Conservation (phyloP, 345 rosid genomes). For the Orychophragmus violaceus region DNA sequence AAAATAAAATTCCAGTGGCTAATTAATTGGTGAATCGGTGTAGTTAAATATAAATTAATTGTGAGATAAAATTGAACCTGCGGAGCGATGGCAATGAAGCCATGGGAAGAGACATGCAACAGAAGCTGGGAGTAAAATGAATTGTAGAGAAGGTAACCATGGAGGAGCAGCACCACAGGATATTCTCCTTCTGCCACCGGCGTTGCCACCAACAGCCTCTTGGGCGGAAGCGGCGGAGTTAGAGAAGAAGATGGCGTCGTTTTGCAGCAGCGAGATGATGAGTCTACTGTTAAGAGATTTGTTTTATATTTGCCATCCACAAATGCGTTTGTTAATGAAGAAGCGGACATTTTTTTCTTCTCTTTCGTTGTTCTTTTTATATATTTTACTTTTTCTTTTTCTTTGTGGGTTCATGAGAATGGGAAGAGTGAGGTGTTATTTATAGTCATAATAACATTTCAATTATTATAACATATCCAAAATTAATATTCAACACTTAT, state of each 20-base stretch:
- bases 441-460: too few species aligned
- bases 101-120: slow-evolving; percentile 82
- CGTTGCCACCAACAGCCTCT: slow-evolving; percentile 58
- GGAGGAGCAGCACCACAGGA: slow-evolving; percentile 71
- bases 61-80: slow-evolving; percentile 39
- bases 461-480: too few species aligned
- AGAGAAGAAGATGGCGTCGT: slow-evolving; percentile 8
- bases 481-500: too few species aligned
- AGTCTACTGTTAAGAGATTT: slow-evolving; percentile 33
- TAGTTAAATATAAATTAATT: not conserved
- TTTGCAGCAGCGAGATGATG: slow-evolving; percentile 23
- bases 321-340: slow-evolving; percentile 37
- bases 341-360: slow-evolving; percentile 10
- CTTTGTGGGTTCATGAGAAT: slow-evolving; percentile 8
- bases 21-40: not conserved
- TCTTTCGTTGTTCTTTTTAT: not conserved
- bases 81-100: slow-evolving; percentile 85
- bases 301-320: slow-evolving; percentile 42
- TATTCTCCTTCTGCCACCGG: slow-evolving; percentile 64
- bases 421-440: slow-evolving; percentile 5
- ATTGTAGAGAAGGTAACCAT: slow-evolving; percentile 75
- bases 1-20: not conserved
- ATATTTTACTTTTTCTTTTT: not conserved
- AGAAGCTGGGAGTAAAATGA: slow-evolving; percentile 85
- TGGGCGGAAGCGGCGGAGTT: slow-evolving; percentile 45